Base-by-base conservation (phyloP, 1,284 basidiomycete species). In the Lentinus polychrous region DNA sequence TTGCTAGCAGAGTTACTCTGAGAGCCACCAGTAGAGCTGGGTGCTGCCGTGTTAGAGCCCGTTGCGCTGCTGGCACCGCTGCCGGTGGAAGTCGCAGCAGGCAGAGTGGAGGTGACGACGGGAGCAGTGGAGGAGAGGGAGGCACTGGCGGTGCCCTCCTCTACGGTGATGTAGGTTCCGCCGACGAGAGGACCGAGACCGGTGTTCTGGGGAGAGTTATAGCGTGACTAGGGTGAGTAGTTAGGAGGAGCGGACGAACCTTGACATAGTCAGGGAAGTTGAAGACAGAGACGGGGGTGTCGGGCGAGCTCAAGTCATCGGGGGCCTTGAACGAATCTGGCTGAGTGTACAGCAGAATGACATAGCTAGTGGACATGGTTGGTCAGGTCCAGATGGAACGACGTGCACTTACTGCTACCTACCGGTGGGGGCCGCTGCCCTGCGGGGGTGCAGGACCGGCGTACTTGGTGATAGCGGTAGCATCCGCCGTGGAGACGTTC, bases 121-220 rank as follows among this genome's bases (percentile, higher is more conserved):
- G 83, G 61, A 23, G 78, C 77, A 32, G 86, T 89, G 15, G 77
- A 56, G 24, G 76, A 66, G 47, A 79, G 61, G 38, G 76, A 68
- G 41, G 61, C 67, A 31, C 79, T 82, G 12, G 76, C 70, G 2
- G 72, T 72, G 38, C 86, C 86, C 58, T 79, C 76, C 63, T 87
- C 78, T 55, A 91, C 88, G 18, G 76, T 79, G 62, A 91, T 79
- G 72, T 90, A 93, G 55, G 73, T 83, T 47, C 78, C 83, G 36
- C 78, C 79, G 53, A 86, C 67, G 52, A 83, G 68, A 36, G 70
- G 60, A 36, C 81, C 78, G 23, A 90, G 68, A 34, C 73, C 70
- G 50, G 76, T 79, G 51, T 63, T 63, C 74, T 81, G 43, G 18
- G 34, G 42, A 34, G 43, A 27, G 14, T 45, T 48, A 32, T 52